Conservation (phyloP, 441 rosid genomes). For the Pelargonium cotyledonis region DNA sequence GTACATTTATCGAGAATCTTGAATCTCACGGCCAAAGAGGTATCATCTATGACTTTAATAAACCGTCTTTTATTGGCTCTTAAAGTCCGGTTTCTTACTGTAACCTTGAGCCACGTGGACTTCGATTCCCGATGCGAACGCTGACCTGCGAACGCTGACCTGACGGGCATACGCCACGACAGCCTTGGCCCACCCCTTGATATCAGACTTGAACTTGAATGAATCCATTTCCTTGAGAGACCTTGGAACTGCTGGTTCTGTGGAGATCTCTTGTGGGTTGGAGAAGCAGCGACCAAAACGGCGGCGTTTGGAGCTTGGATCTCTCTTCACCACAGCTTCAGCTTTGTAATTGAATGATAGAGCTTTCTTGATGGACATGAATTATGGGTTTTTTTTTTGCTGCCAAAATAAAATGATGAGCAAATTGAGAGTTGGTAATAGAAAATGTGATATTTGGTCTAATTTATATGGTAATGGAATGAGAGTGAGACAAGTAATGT, state of each 20-base stretch:
- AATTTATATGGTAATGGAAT: background rate
- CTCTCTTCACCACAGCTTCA: background rate
- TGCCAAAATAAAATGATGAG: background rate
- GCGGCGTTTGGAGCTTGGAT: background rate
- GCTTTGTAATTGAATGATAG: background rate
- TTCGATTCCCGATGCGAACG: no score
- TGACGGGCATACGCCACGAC: conserved; percentile 73
- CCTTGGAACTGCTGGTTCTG: background rate
- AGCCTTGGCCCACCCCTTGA: conserved; percentile 74
- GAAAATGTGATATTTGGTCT: background rate
- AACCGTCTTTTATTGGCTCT: no score
- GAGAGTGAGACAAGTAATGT: background rate
- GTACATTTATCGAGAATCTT: no score
- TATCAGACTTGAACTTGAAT: conserved; percentile 53
- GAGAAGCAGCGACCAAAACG: background rate
- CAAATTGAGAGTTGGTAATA: background rate
- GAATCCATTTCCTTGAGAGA: conserved; percentile 53
- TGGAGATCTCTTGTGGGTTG: background rate
- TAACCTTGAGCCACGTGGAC: no score
- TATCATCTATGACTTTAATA: no score
- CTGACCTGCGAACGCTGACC: conserved; percentile 38
- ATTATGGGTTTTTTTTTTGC: background rate
- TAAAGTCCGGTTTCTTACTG: no score
- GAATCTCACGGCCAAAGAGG: no score
- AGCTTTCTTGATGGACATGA: conserved; percentile 2